Conservation (phyloP, 2,329 filamentous ascomycete species). For the Pseudocercospora ulei region DNA sequence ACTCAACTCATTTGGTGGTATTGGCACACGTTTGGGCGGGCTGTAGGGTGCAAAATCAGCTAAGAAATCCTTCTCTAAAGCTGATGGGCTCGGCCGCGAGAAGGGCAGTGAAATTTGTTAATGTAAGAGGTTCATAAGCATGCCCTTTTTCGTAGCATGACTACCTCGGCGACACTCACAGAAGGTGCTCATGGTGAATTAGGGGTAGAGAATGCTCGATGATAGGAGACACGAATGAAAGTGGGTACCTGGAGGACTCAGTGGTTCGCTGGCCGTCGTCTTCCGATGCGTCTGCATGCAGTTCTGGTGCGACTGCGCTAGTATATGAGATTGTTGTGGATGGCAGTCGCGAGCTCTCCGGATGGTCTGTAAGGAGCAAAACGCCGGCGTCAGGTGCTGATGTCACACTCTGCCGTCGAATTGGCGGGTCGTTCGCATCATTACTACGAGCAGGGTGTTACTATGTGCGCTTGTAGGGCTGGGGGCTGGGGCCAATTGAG, state of each 20-base stretch:
- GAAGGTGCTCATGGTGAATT: slow-evolving; percentile 15
- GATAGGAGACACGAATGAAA: slow-evolving; percentile 17
- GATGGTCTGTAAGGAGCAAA: not conserved
- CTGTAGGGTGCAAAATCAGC: slow-evolving; percentile 13
- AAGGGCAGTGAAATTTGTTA: too few species aligned
- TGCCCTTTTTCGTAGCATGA: not conserved
- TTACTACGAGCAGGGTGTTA: slow-evolving; percentile 18
- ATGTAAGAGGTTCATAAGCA: too few species aligned
- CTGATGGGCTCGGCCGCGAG: too few species aligned
- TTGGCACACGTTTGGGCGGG: slow-evolving; percentile 16
- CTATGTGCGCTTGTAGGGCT: not conserved
- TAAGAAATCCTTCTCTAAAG: not conserved
- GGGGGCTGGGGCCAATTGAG: too few species aligned
- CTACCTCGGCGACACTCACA: slow-evolving; percentile 14
- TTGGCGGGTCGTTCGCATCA: slow-evolving; percentile 23
- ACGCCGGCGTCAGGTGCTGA: slow-evolving; percentile 15
- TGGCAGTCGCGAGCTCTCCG: not conserved
- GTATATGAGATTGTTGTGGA: not conserved
- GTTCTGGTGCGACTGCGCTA: slow-evolving; percentile 7
- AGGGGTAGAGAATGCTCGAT: slow-evolving; percentile 10
- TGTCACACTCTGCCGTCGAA: slow-evolving; percentile 21
- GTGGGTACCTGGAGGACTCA: slow-evolving; percentile 21
- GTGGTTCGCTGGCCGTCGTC: slow-evolving; percentile 11
- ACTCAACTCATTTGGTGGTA: slow-evolving; percentile 16
- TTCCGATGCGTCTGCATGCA: slow-evolving; percentile 6